A percentile compares a stretch with the other conserved stretches of the same genome.
phyloP scores from a whole-genome alignment of 164 flowering plant genomes.

The Cinnamomum chago region DNA sequence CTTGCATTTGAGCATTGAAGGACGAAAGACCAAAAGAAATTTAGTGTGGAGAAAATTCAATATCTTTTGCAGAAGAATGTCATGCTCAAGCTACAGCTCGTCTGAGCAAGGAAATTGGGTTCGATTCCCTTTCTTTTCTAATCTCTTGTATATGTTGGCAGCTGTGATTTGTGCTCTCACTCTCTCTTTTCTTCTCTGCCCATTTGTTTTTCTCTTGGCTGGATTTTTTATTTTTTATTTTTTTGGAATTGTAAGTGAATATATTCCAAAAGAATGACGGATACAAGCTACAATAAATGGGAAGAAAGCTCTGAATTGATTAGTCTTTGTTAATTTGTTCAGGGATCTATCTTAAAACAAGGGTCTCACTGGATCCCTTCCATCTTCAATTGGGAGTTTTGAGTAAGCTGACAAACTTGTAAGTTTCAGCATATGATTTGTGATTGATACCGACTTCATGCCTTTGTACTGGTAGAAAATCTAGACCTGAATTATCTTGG shows the following conservation, averaged over 20 bases:
- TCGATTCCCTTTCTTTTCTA: neutral
- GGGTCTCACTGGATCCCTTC: slow-evolving; percentile 58
- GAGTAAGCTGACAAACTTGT: neutral
- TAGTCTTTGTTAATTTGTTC: slow-evolving; percentile 11
- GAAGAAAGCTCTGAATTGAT: no score
- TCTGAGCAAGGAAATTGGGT: neutral
- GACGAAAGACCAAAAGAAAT: no score
- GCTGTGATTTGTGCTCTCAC: no score
- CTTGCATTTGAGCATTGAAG: neutral
- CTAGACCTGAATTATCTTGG: neutral
- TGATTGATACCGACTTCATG: neutral
- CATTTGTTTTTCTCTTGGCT: no score
- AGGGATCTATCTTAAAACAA: slow-evolving; percentile 79
- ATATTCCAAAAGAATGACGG: no score
- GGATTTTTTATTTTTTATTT: no score
- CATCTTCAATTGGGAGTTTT: slow-evolving; percentile 59
- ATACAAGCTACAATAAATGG: no score
- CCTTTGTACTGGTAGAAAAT: neutral
- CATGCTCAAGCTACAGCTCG: neutral
- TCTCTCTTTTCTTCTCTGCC: neutral
- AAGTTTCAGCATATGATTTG: neutral
- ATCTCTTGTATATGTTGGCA: neutral
- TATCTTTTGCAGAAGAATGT: no score
- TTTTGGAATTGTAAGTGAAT: neutral
- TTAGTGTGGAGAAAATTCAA: neutral